These are phyloP conservation scores for Capronia americana DNA, from an alignment of 2,329 filamentous ascomycete genomes.

Conservation along the genomic window DNA sequence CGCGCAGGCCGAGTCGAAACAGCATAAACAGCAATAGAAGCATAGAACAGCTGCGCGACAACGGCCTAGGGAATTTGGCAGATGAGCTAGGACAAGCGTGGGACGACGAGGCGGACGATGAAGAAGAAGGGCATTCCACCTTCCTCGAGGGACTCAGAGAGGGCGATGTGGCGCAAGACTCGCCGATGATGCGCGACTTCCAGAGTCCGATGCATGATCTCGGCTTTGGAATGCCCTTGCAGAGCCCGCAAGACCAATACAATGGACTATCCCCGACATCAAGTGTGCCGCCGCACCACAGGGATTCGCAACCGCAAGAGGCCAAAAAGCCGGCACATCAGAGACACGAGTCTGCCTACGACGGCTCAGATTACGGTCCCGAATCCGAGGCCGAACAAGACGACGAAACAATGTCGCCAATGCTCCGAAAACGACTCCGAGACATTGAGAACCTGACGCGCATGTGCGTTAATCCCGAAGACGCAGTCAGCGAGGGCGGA, in stretches of 20 bases:
- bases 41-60: constrained; percentile 44
- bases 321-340: constrained; percentile 47
- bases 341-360: constrained; percentile 57
- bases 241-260: constrained; percentile 36
- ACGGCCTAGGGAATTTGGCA: constrained; percentile 66
- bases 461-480: constrained; percentile 43
- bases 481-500: constrained; percentile 55
- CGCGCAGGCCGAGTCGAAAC: constrained; percentile 34
- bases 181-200: constrained; percentile 18
- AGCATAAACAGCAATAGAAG: constrained; percentile 45
- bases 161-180: constrained; percentile 40
- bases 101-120: constrained; percentile 57
- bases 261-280: constrained; percentile 22
- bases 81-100: constrained; percentile 69
- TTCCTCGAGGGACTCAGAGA: constrained; percentile 45
- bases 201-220: constrained; percentile 38
- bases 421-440: constrained; percentile 62
- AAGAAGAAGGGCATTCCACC: constrained; percentile 53
- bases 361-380: constrained; percentile 65
- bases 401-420: constrained; percentile 57
- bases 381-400: constrained; percentile 62
- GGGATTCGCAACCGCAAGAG: constrained; percentile 48
- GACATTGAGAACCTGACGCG: constrained; percentile 62
- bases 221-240: constrained; percentile 32
- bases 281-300: constrained; percentile 46